Conservation (phyloP, 2,329 filamentous ascomycete genomes). For the Microcyclosporella mali region DNA sequence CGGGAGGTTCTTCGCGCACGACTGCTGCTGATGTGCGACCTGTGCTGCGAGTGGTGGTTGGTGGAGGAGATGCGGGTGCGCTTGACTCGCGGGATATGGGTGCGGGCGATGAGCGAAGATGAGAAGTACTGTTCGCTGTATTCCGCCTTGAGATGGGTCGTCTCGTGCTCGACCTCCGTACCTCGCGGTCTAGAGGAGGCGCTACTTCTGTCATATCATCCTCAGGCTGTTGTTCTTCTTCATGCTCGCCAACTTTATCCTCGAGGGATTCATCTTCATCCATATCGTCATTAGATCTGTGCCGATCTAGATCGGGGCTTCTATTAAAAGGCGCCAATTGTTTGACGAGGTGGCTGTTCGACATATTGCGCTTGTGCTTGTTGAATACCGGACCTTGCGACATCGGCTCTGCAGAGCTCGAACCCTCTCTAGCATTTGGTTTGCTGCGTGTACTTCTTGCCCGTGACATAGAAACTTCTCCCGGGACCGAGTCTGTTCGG, state of each 20-base stretch:
- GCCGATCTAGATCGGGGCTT: conserved; percentile 30
- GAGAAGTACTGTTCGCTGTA: conserved; percentile 12
- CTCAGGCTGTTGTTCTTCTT: conserved; percentile 2
- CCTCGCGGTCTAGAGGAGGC: conserved; percentile 7
- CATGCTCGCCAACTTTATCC: conserved; percentile 5
- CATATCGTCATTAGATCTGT: conserved; percentile 27
- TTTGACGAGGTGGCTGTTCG: conserved; percentile 34
- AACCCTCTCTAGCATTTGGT: conserved; percentile 20
- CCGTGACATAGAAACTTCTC: conserved; percentile 33
- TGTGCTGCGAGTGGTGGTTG: conserved; percentile 13
- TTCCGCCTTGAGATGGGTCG: conserved; percentile 16
- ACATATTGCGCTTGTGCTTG: conserved; percentile 26
- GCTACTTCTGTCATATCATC: conserved; percentile 9
- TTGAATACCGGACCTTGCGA: conserved; percentile 28
- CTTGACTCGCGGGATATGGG: conserved; percentile 13
- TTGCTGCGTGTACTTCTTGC: conserved; percentile 39
- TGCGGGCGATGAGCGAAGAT: conserved; percentile 15
- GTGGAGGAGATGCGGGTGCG: conserved; percentile 16
- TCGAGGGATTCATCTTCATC: conserved; percentile 31
- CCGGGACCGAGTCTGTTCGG: conserved; percentile 37
- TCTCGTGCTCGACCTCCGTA: conserved; percentile 13
- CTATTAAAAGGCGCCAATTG: conserved; percentile 35
- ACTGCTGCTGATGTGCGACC: conserved; percentile 5
- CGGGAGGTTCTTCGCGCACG: conserved; percentile 7
- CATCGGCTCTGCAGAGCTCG: conserved; percentile 24